phyloP scores from a whole-genome alignment of 1,139 yeast species.

The Lodderomyces theae region DNA sequence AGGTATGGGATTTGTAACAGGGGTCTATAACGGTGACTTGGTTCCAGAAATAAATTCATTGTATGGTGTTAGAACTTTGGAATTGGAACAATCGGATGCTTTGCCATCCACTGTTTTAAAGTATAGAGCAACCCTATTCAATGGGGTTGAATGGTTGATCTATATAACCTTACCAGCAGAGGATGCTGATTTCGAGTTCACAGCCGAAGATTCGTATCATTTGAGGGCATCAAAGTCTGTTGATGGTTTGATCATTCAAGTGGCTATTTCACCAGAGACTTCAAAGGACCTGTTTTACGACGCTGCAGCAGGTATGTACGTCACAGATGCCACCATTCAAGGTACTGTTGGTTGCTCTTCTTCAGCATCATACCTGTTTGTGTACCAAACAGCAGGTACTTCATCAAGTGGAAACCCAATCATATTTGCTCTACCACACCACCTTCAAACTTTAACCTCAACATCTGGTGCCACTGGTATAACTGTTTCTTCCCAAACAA shows the following conservation, averaged over 20 bases:
- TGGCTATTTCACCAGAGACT: slow-evolving; percentile 42
- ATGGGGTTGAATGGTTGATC: slow-evolving; percentile 41
- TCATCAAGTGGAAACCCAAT: slow-evolving; percentile 53
- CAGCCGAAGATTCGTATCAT: slow-evolving; percentile 45
- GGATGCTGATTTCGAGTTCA: slow-evolving; percentile 39
- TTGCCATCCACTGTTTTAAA: slow-evolving; percentile 47
- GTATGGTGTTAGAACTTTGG: slow-evolving; percentile 52
- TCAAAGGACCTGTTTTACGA: slow-evolving; percentile 47
- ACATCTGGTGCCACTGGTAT: slow-evolving; percentile 46
- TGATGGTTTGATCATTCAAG: slow-evolving; percentile 40
- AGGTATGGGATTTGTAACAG: slow-evolving; percentile 81
- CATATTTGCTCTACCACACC: slow-evolving; percentile 74
- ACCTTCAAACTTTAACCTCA: slow-evolving; percentile 48
- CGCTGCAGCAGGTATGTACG: slow-evolving; percentile 48
- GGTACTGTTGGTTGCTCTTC: slow-evolving; percentile 29
- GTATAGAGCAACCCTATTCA: slow-evolving; percentile 53
- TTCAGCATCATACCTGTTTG: slow-evolving; percentile 45
- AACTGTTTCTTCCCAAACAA: slow-evolving; percentile 54
- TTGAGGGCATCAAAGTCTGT: slow-evolving; percentile 53
- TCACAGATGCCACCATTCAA: slow-evolving; percentile 30
- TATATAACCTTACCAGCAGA: slow-evolving; percentile 41
- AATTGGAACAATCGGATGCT: slow-evolving; percentile 39
- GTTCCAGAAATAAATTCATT: slow-evolving; percentile 52
- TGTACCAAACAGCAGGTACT: slow-evolving; percentile 51
- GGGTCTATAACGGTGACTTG: slow-evolving; percentile 57